Evolutionary conservation across 202 grass and related monocot species (phyloP).

Genomic region (Zoysia matrella): DNA sequence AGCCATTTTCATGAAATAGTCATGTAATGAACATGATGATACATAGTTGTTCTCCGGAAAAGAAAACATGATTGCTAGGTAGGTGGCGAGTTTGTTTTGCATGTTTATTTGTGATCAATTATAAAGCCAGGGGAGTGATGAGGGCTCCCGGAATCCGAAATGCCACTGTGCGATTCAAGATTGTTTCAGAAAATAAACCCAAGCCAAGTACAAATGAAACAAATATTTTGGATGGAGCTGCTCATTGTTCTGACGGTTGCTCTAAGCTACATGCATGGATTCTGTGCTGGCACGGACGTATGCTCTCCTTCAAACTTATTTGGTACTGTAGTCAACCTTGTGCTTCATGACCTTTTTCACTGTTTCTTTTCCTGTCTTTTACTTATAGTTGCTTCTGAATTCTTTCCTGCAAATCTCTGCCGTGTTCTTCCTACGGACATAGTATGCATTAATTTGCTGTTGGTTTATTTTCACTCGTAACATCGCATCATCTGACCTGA

Average conservation of each 20-base stretch:
- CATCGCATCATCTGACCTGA: too few species aligned
- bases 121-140: background rate
- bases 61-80: conserved; percentile 12
- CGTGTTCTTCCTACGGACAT: background rate
- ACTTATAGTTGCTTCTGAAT: too few species aligned
- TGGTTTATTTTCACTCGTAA: too few species aligned
- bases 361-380: too few species aligned
- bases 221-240: conserved; percentile 2
- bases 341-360: too few species aligned
- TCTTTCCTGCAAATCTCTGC: background rate
- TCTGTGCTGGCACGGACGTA: background rate
- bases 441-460: too few species aligned
- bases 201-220: too few species aligned
- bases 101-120: background rate
- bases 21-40: background rate
- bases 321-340: conserved; percentile 1
- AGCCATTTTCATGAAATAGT: background rate
- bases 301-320: conserved; percentile 28
- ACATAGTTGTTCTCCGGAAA: background rate
- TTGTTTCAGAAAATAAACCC: background rate
- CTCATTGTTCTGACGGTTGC: background rate
- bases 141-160: background rate
- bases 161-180: background rate
- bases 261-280: conserved; percentile 2
- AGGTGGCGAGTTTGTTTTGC: conserved; percentile 35